A percentile compares a stretch with the other conserved stretches of the same genome.
Conservation (phyloP, 305 asterid species). For the Rubia balearica region DNA sequence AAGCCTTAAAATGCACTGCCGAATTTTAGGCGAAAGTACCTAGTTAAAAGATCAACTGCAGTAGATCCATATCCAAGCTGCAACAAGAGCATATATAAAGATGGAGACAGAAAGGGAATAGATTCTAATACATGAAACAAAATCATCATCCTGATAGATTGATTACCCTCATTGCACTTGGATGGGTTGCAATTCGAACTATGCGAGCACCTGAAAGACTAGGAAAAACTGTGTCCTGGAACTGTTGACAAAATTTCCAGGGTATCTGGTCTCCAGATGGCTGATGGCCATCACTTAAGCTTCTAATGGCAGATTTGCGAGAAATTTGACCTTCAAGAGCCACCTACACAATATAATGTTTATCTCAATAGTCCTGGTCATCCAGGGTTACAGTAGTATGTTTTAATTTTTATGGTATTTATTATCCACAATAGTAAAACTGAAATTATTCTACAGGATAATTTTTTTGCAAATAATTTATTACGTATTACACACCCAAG, state of each 20-base stretch:
- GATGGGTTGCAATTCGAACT: conserved; percentile 96
- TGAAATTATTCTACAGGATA: not conserved
- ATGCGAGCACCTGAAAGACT: conserved; percentile 92
- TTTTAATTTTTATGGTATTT: not conserved
- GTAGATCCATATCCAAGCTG: conserved; percentile 91
- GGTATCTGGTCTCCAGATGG: conserved; percentile 93
- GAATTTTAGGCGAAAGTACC: conserved; percentile 35
- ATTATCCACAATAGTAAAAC: not conserved
- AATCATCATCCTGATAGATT: conserved; percentile 4
- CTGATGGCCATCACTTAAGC: conserved; percentile 59
- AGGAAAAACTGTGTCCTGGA: conserved; percentile 60
- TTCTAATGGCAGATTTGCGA: conserved; percentile 51
- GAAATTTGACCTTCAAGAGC: conserved; percentile 89
- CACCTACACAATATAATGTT: conserved; percentile 35
- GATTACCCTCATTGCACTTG: conserved; percentile 87
- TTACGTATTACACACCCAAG: not conserved
- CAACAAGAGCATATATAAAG: conserved; percentile 24
- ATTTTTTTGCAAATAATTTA: not conserved
- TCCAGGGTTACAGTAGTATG: not conserved
- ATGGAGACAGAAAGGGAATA: not conserved
- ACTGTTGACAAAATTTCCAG: conserved; percentile 83
- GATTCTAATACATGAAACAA: not conserved
- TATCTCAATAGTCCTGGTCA: conserved; percentile 1
- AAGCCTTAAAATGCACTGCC: not conserved
- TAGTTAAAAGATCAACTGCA: conserved; percentile 66